phyloP scores from a whole-genome alignment of 495 filamentous ascomycete species.

The Daldinia vernicosa region DNA sequence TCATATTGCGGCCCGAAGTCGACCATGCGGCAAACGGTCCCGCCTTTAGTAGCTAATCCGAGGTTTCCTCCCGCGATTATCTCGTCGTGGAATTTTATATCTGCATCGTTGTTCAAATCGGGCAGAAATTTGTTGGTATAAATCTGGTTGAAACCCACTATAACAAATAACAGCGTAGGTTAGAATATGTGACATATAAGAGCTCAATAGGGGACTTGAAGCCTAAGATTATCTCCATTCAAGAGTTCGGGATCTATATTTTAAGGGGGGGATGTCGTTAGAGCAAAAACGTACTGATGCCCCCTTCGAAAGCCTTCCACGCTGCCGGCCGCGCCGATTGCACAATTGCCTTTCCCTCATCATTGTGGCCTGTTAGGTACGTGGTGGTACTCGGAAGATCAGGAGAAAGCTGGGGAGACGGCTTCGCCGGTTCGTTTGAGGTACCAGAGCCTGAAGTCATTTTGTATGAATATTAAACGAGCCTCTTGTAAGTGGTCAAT shows the following conservation, averaged over 20 bases:
- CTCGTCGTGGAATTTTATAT: conserved; percentile 55
- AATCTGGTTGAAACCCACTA: conserved; percentile 44
- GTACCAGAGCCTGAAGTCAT: not conserved
- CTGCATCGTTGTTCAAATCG: conserved; percentile 60
- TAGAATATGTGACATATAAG: not conserved
- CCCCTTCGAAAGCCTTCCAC: conserved; percentile 37
- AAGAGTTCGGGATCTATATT: not conserved
- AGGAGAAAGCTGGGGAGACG: conserved; percentile 29
- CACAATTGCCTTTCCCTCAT: conserved; percentile 50
- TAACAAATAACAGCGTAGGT: not conserved
- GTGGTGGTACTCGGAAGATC: conserved; percentile 51
- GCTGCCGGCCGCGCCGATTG: conserved; percentile 42
- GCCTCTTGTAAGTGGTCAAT: not conserved
- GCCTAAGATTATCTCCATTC: not conserved
- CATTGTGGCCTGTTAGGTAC: conserved; percentile 53
- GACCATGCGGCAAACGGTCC: conserved; percentile 67
- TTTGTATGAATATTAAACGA: not conserved
- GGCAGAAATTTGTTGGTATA: conserved; percentile 67
- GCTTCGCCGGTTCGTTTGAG: conserved; percentile 7
- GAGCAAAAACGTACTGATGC: conserved; percentile 21
- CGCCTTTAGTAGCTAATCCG: conserved; percentile 58
- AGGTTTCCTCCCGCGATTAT: conserved; percentile 49
- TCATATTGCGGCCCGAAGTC: conserved; percentile 65
- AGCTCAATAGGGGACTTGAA: not conserved
- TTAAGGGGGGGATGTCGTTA: not conserved